Evolutionary conservation across 768 basidiomycete genomes (phyloP), one percentile per base, ranked within the genome.

Genomic region (Tylopilus balloui): DNA sequence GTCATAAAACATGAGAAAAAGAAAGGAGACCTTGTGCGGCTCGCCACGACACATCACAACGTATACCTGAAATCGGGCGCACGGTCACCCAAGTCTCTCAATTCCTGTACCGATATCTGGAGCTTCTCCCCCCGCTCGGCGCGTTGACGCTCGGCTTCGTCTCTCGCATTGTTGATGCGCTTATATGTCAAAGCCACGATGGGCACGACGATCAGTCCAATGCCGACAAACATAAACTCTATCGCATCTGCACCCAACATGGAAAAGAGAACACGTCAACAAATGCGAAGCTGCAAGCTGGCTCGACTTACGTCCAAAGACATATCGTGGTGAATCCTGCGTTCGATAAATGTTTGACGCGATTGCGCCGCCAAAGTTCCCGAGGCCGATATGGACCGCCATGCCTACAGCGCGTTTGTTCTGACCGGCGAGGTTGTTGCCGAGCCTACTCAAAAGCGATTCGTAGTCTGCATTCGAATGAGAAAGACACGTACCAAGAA

Each of bases 381-480:
- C 84, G 71, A 66, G 36, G 40, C 58, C 57, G 39, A 54, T 46
- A 32, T 86, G 80, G 21, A 86, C 45, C 0, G 83, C 83, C 76
- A 87, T 79, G 3, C 80, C 83, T 11, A 83, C 70, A 14, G 66
- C 84, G 4, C 85, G 83, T 60, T 86, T 88, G 61, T 82, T 86
- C 51, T 84, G 81, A 0, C 85, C 85, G 0, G 77, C 67, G 11
- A 84, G 70, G 54, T 87, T 62, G 15, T 62, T 63, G 1, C 50
- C 79, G 6, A 82, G 65, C 84, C 84, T 86, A 11, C n/a, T 15
- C 31, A 3, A 13, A n/a, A 32, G n/a, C 19, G 17, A 0, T 34
- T 5, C 2, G 25, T 4, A 15, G 11, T 9, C n/a, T 7, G 11
- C 19, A 13, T 4, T 6, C 1, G 2, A 27, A 37, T 15, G 20